Evolutionary conservation across 129 eudicot species (phyloP).

Genomic region (Tanacetum coccineum): DNA sequence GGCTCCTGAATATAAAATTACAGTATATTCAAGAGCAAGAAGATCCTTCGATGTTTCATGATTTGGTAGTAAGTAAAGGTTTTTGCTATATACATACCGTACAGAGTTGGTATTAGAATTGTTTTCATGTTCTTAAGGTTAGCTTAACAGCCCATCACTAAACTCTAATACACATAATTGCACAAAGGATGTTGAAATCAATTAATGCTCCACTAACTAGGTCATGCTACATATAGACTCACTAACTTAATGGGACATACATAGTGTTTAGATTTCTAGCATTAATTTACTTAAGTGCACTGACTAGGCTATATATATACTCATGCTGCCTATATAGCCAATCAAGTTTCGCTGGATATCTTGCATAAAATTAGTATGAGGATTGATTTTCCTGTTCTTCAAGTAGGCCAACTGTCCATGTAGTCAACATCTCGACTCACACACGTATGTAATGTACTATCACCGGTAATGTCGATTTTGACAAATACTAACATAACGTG

Average conservation of each 20-base stretch:
- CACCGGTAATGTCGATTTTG: not conserved
- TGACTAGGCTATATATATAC: too few species aligned
- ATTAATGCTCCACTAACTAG: too few species aligned
- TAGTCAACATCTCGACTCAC: too few species aligned
- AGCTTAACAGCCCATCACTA: too few species aligned
- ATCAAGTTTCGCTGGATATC: not conserved
- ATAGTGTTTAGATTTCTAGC: too few species aligned
- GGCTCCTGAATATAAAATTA: not conserved
- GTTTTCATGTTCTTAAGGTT: not conserved
- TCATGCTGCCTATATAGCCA: not conserved
- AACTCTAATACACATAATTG: too few species aligned
- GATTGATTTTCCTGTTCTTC: slow-evolving; percentile 9
- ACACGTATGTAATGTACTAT: not conserved
- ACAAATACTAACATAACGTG: not conserved
- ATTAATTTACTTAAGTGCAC: not conserved
- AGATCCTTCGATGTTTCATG: too few species aligned
- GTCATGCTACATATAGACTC: too few species aligned
- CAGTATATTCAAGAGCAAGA: too few species aligned
- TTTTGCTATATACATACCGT: not conserved
- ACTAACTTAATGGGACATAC: too few species aligned
- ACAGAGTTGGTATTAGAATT: not conserved
- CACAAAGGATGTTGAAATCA: too few species aligned
- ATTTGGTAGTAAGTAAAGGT: not conserved
- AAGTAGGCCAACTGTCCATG: not conserved
- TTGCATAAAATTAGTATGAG: not conserved